Base-by-base conservation (phyloP, 2,329 filamentous ascomycete genomes). In the Aspergillus calidoustus region DNA sequence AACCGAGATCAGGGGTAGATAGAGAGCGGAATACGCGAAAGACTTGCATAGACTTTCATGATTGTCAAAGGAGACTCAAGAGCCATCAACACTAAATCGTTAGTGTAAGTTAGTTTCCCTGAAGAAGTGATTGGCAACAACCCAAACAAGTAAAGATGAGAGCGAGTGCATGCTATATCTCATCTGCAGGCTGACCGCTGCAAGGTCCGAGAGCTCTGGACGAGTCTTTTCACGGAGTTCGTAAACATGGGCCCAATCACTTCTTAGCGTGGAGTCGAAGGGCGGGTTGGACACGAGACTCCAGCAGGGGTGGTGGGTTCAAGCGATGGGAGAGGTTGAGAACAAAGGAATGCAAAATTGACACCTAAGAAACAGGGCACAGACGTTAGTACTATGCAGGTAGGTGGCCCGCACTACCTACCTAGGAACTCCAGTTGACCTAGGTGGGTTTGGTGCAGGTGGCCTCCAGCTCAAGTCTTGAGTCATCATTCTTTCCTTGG, bases 81-180 rank as follows among this genome's bases (percentile, higher is more conserved):
- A 47, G 57, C 44, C 53, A 53, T 61, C 53, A 56, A 47, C 59
- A 65, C 64, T 66, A 65, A 61, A 19, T 54, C 57, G 59, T 62
- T 69, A 66, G 66, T 57, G 55, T 43, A 57, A 60, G 60, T 66
- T 68, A 64, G 60, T 63, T 55, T 61, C 43, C 60, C 59, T 59
- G 60, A 60, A 62, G 57, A 55, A 55, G 58, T 54, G 58, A 60
- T 64, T 59, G 64, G 64, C 60, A 60, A 52, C 49, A 59, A 54
- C 65, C 64, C 38, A 60, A 68, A 66, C 25, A 41, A 64, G 65
- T 66, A 66, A 66, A 38, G 66, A 68, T 68, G 59, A 15, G 61
- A 57, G 54, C 44, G 34, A 44, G 17, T 50, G 23, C 28, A 38
- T 38, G n/a, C 23, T 59, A 28, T 34, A 50, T 50, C 46, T 51